Conservation (phyloP, 352 stramenopile species). For the Thalassiosira mediterranea region DNA sequence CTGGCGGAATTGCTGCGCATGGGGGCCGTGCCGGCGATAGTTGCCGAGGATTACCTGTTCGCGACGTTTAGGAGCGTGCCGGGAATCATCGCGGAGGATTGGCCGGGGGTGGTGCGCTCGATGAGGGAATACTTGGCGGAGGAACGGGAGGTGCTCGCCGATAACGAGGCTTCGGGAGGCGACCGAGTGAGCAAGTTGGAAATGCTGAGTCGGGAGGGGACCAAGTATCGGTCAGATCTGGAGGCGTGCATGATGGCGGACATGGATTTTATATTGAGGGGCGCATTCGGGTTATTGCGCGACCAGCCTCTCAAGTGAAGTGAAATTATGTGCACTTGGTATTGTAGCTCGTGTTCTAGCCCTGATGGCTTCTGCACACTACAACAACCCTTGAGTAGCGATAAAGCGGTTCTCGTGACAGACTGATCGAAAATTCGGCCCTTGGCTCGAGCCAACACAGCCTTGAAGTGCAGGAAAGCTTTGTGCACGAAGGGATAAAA, state of each 20-base stretch:
- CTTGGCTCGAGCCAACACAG: too few relatives aligned
- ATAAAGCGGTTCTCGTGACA: too few relatives aligned
- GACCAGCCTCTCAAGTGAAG: too few relatives aligned
- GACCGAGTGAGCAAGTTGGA: neutral
- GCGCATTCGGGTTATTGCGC: conserved; percentile 15
- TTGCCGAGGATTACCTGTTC: conserved; percentile 4
- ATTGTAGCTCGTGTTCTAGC: too few relatives aligned
- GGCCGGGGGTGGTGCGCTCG: neutral
- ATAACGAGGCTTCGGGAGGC: neutral
- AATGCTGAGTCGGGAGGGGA: conserved; percentile 1
- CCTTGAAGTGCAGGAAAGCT: too few relatives aligned
- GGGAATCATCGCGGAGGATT: conserved; percentile 1
- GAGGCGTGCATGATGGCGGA: conserved; percentile 13
- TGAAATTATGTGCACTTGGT: too few relatives aligned
- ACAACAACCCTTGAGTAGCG: too few relatives aligned
- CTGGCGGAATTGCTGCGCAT: conserved; percentile 9
- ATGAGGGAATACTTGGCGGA: conserved; percentile 7
- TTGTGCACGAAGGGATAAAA: too few relatives aligned
- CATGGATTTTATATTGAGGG: conserved; percentile 17
- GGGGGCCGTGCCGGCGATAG: conserved; percentile 12
- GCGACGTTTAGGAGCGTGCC: conserved; percentile 1
- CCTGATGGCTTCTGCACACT: too few relatives aligned
- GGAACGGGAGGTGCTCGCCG: conserved; percentile 1
- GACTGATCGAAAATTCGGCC: too few relatives aligned
- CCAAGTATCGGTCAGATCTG: conserved; percentile 6